Evolutionary conservation across 2,329 filamentous ascomycete genomes (phyloP).

Genomic region (Ophiocordyceps camponoti-leonardi): DNA sequence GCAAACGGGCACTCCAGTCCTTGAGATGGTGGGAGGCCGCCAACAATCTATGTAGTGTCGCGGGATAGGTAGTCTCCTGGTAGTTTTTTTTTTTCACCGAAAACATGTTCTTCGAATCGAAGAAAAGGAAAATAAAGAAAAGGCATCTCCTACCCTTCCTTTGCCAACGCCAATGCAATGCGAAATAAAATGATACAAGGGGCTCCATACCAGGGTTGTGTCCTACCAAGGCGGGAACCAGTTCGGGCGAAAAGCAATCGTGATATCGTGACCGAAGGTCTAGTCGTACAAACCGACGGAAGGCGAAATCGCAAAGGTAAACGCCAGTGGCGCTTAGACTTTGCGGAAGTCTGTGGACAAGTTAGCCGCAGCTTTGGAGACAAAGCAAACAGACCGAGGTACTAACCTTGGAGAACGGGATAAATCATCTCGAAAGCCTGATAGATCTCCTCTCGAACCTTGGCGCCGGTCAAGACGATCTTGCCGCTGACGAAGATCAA

Average conservation of each 20-base stretch:
- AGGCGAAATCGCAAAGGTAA: conserved; percentile 2
- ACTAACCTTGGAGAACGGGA: conserved; percentile 72
- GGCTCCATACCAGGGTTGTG: conserved; percentile 7
- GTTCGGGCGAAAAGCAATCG: conserved; percentile 20
- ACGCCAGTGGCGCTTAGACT: conserved; percentile 20
- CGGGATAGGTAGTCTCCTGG: conserved; percentile 18
- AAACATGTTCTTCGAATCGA: conserved; percentile 12
- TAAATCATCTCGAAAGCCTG: conserved; percentile 96
- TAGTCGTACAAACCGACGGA: conserved; percentile 22
- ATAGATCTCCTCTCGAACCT: conserved; percentile 96
- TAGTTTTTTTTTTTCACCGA: conserved; percentile 16
- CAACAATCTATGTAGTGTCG: conserved; percentile 23
- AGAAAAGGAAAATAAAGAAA: conserved; percentile 10
- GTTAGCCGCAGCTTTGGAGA: conserved; percentile 3
- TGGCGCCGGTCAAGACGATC: conserved; percentile 93
- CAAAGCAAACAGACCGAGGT: not conserved
- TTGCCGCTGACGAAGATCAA: conserved; percentile 97
- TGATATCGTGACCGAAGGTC: conserved; percentile 28
- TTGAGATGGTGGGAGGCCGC: conserved; percentile 7
- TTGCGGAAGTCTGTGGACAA: conserved; percentile 34
- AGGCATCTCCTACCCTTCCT: conserved; percentile 13
- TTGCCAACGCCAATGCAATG: conserved; percentile 43
- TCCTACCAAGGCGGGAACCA: conserved; percentile 7
- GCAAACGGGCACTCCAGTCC: conserved; percentile 2
- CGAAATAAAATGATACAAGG: conserved; percentile 24